Evolutionary conservation across 768 basidiomycete species (phyloP).

Genomic region (Hygrocybe coccinea): DNA sequence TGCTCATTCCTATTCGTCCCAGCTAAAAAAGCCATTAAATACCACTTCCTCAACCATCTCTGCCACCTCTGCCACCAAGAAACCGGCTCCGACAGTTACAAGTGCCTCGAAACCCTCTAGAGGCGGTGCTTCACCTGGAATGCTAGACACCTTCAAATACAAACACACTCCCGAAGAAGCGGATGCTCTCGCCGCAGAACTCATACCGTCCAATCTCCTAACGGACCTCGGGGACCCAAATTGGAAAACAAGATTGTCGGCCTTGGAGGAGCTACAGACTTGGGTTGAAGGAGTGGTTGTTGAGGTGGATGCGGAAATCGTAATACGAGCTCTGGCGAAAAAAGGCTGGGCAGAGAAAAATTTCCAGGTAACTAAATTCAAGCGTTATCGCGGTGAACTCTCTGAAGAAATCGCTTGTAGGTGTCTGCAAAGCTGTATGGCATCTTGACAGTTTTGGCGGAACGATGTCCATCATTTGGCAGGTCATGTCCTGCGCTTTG

Average conservation of each 20-base stretch:
- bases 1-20: conserved; percentile 7
- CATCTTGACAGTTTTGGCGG: conserved; percentile 67
- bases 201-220: conserved; percentile 66
- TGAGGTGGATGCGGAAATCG: conserved; percentile 77
- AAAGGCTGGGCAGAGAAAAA: conserved; percentile 99
- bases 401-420: conserved; percentile 35
- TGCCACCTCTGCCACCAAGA: conserved; percentile 37
- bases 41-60: conserved; percentile 33
- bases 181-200: conserved; percentile 66
- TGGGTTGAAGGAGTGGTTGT: conserved; percentile 74
- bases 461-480: conserved; percentile 77
- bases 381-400: background rate
- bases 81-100: conserved; percentile 35
- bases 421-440: conserved; percentile 88
- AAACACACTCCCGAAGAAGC: conserved; percentile 91
- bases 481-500: conserved; percentile 79
- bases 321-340: conserved; percentile 83
- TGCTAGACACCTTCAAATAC: conserved; percentile 84
- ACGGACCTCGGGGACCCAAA: conserved; percentile 78
- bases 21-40: conserved; percentile 49
- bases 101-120: conserved; percentile 50
- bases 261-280: conserved; percentile 74
- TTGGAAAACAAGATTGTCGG: conserved; percentile 89
- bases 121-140: conserved; percentile 31
- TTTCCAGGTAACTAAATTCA: conserved; percentile 65